phyloP scores from a whole-genome alignment of 495 filamentous ascomycete species.

The Xylaria sp. region DNA sequence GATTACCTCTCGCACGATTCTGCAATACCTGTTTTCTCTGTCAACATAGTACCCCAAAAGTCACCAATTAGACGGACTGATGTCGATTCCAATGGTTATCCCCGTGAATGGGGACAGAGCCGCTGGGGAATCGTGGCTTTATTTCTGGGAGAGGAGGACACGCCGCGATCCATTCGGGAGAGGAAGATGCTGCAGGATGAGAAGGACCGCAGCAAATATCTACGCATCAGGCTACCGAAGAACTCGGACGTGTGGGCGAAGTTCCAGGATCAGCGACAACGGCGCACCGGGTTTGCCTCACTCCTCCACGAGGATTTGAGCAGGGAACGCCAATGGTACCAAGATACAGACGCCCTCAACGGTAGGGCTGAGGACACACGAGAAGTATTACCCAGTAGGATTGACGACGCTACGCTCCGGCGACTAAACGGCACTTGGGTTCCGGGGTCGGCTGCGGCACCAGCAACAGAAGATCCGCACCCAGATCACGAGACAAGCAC shows the following conservation, averaged over 20 bases:
- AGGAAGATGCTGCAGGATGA: background rate
- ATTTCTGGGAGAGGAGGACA: constrained; percentile 7
- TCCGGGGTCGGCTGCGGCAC: background rate
- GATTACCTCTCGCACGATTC: background rate
- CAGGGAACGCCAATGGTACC: constrained; percentile 13
- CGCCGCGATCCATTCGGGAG: background rate
- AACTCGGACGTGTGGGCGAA: background rate
- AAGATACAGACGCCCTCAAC: constrained; percentile 10
- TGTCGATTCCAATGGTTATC: background rate
- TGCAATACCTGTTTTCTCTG: constrained; percentile 5
- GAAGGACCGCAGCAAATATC: background rate
- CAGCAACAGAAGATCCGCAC: background rate
- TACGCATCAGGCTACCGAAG: constrained; percentile 9
- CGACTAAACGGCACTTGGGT: background rate
- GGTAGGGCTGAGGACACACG: background rate
- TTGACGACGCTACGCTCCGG: background rate
- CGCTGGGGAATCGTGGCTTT: background rate
- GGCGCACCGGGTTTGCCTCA: background rate
- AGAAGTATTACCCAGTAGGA: background rate
- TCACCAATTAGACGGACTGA: background rate
- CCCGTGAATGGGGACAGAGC: background rate
- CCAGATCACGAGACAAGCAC: background rate
- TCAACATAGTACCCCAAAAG: background rate
- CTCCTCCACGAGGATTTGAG: constrained; percentile 16
- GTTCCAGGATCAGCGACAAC: background rate